Conservation (phyloP, 164 flowering plant genomes). For the Tetrastigma voinierianum region DNA sequence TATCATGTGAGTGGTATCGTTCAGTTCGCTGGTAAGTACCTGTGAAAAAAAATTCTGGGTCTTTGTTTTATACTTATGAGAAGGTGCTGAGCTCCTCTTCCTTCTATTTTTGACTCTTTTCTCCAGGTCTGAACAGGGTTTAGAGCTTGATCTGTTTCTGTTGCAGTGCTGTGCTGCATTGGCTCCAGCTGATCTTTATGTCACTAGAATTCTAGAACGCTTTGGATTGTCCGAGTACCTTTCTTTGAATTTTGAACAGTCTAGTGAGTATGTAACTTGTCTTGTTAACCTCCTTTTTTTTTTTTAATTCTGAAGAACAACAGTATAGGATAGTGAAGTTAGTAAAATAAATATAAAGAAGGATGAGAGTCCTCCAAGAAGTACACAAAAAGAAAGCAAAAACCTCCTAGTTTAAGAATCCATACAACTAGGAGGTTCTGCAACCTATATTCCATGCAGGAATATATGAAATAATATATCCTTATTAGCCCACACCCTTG, state of each 20-base stretch:
- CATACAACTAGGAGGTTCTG: no score
- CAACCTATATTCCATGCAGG: no score
- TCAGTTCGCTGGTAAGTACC: conserved; percentile 72
- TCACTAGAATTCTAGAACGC: conserved; percentile 68
- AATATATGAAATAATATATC: no score
- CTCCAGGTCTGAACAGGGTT: conserved; percentile 78
- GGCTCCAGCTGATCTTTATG: conserved; percentile 82
- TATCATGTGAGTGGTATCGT: conserved; percentile 70
- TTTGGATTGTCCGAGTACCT: conserved; percentile 76
- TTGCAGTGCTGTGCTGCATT: conserved; percentile 97
- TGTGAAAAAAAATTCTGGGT: background rate
- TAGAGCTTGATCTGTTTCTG: conserved; percentile 89
- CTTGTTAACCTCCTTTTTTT: background rate
- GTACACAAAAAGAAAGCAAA: no score
- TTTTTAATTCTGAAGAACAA: no score
- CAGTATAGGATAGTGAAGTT: no score
- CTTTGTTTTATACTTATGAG: background rate
- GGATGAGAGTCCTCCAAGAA: no score
- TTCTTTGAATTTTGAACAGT: conserved; percentile 49
- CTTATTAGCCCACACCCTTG: no score
- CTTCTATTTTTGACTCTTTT: conserved; percentile 4
- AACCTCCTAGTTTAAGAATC: no score
- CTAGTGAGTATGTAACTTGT: conserved; percentile 63
- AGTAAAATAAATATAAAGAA: no score
- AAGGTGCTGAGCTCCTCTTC: background rate